Evolutionary conservation across 176 grass and related monocot species (phyloP), one percentile per base, ranked within the genome.

Genomic region (Oryza coarctata): DNA sequence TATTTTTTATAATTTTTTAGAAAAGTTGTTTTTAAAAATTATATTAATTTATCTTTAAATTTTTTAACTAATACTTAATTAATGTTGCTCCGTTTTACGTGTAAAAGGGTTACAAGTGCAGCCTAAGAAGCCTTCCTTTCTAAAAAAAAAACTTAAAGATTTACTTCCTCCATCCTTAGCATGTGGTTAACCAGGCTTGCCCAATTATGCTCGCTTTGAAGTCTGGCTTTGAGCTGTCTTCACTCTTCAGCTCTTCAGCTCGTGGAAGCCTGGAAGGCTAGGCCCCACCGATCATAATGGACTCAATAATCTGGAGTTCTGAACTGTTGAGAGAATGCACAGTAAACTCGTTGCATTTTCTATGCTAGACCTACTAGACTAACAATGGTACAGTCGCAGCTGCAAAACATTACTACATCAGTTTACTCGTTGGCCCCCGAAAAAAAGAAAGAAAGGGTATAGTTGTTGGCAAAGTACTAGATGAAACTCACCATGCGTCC

Each of bases 141-240:
- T 43, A 4, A 36, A 36, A n/a, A n/a, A n/a, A n/a, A n/a, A n/a
- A n/a, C n/a, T n/a, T n/a, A n/a, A n/a, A n/a, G n/a, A n/a, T n/a
- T n/a, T n/a, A n/a, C n/a, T n/a, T n/a, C n/a, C n/a, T n/a, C n/a
- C n/a, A n/a, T n/a, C n/a, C n/a, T n/a, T n/a, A n/a, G 15, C 47
- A 81, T 20, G 35, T 20, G 35, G 47, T 41, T 61, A 13, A 18
- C 1, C n/a, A 4, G 68, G 33, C 13, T 13, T 50, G 5, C 65
- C 29, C 73, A 77, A 76, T 82, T 76, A 82, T 82, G 50, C 73
- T 87, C 40, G 41, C 36, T 70, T 82, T 50, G 52, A 63, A 70
- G 36, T 9, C 14, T 75, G 71, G n/a, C 39, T 13, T 52, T 71
- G 73, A 77, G 33, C 55, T 78, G 73, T 71, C 73, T 34, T 82